Conservation (phyloP, 2,329 filamentous ascomycete genomes). For the Apiospora malaysiana region DNA sequence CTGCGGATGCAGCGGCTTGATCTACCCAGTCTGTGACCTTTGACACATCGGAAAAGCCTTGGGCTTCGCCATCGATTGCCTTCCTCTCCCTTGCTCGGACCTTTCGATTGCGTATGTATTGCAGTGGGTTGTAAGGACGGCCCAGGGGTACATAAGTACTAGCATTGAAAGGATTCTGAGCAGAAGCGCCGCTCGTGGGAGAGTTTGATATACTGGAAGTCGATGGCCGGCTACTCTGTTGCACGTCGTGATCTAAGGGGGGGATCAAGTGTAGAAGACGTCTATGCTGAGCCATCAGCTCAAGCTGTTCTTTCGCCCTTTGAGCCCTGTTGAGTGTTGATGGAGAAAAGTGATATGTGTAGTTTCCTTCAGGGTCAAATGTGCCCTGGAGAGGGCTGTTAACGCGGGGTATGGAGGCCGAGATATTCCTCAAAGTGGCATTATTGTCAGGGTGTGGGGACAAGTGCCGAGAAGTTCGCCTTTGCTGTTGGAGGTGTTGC, state of each 20-base stretch:
- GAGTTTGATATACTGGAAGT: slow-evolving; percentile 50
- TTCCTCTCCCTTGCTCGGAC: slow-evolving; percentile 80
- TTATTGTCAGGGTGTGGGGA: slow-evolving; percentile 61
- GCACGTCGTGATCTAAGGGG: slow-evolving; percentile 62
- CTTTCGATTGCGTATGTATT: slow-evolving; percentile 90
- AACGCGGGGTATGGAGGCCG: slow-evolving; percentile 47
- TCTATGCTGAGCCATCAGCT: slow-evolving; percentile 84
- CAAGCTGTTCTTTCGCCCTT: slow-evolving; percentile 84
- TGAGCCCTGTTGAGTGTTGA: slow-evolving; percentile 83
- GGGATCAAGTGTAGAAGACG: slow-evolving; percentile 80
- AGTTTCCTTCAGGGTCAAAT: slow-evolving; percentile 55
- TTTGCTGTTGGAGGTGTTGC: slow-evolving; percentile 75
- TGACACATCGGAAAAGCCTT: slow-evolving; percentile 78
- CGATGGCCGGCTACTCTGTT: slow-evolving; percentile 42
- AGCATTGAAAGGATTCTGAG: slow-evolving; percentile 35
- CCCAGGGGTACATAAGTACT: slow-evolving; percentile 54
- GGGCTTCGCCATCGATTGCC: slow-evolving; percentile 73
- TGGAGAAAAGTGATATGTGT: slow-evolving; percentile 73
- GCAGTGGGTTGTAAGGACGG: slow-evolving; percentile 86
- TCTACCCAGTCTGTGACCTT: slow-evolving; percentile 81
- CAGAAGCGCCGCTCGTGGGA: slow-evolving; percentile 38
- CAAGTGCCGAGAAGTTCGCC: slow-evolving; percentile 64
- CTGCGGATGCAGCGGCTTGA: slow-evolving; percentile 60
- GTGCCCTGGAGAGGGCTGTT: slow-evolving; percentile 54
- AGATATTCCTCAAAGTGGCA: slow-evolving; percentile 45